Percentiles rank a stretch among this genome's conserved stretches.
These are phyloP conservation scores for Hymenotorrendiella dingleyae DNA, from an alignment of 2,329 filamentous ascomycete species.

Conservation along the genomic window DNA sequence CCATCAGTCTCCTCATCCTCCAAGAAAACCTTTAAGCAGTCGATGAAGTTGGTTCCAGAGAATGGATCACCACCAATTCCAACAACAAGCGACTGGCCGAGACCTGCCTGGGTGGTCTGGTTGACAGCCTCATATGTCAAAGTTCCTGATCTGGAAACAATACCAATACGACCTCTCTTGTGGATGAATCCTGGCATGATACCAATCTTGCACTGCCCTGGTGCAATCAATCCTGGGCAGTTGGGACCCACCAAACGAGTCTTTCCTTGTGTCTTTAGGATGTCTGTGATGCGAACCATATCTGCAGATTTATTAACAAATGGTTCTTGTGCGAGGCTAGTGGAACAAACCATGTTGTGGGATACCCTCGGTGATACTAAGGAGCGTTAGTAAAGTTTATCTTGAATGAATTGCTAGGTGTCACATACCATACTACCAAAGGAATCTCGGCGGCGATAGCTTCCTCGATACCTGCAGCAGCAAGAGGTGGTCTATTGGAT, in stretches of 20 bases:
- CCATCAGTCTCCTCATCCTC: constrained; percentile 94
- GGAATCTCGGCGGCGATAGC: constrained; percentile 89
- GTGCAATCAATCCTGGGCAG: constrained; percentile 94
- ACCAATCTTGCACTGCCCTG: constrained; percentile 98
- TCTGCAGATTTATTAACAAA: constrained; percentile 49
- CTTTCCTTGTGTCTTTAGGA: constrained; percentile 96
- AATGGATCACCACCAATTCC: constrained; percentile 98
- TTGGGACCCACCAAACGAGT: constrained; percentile 95
- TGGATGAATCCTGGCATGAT: constrained; percentile 99
- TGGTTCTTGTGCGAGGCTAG: constrained; percentile 10
- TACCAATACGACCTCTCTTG: constrained; percentile 97
- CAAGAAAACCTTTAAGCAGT: constrained; percentile 96
- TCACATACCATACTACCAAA: constrained; percentile 73
- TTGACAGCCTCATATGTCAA: constrained; percentile 99
- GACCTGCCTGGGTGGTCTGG: constrained; percentile 94
- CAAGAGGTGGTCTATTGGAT: constrained; percentile 70
- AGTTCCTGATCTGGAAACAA: constrained; percentile 96
- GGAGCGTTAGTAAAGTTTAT: constrained; percentile 13
- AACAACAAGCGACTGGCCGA: constrained; percentile 96
- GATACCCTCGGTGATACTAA: constrained; percentile 87
- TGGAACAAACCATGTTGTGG: constrained; percentile 77
- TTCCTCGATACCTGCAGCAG: constrained; percentile 94
- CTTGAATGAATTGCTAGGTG: constrained; percentile 15
- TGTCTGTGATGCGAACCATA: constrained; percentile 98
- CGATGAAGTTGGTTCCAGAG: constrained; percentile 99